A percentile compares a stretch with the other conserved stretches of the same genome.
Evolutionary conservation across 2,329 filamentous ascomycete genomes (phyloP).

Genomic region (Fusarium citri): DNA sequence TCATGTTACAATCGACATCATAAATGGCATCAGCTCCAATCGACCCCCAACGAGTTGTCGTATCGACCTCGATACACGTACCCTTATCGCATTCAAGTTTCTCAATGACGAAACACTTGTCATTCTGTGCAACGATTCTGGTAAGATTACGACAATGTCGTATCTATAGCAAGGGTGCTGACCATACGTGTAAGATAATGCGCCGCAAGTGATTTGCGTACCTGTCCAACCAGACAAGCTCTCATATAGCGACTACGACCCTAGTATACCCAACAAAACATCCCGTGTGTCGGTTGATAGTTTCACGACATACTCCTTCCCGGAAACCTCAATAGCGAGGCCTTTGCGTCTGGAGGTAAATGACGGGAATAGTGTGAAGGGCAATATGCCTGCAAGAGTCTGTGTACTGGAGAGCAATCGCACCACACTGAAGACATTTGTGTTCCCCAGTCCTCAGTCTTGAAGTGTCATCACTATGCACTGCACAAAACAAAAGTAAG

Average conservation of each 20-base stretch:
- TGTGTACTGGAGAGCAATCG: constrained; percentile 63
- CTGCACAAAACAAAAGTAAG: not conserved
- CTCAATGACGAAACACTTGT: constrained; percentile 71
- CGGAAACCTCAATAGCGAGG: constrained; percentile 43
- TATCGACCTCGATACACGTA: constrained; percentile 56
- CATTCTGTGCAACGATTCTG: constrained; percentile 62
- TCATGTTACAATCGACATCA: constrained; percentile 62
- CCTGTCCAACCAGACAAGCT: constrained; percentile 54
- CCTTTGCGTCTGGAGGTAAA: constrained; percentile 66
- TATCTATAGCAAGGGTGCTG: not conserved
- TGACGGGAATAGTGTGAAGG: constrained; percentile 56
- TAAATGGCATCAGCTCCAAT: constrained; percentile 69
- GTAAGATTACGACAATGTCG: constrained; percentile 43
- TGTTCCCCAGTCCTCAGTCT: constrained; percentile 46
- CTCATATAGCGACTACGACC: constrained; percentile 53
- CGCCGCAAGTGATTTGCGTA: constrained; percentile 48
- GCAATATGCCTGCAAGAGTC: constrained; percentile 61
- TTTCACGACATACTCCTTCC: constrained; percentile 45
- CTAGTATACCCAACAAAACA: constrained; percentile 18
- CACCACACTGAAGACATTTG: constrained; percentile 61
- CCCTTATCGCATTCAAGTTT: constrained; percentile 74
- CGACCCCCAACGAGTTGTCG: constrained; percentile 54
- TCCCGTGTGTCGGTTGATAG: constrained; percentile 21
- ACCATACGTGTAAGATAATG: constrained; percentile 39
- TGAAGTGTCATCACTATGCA: not conserved